A percentile compares a stretch with the other conserved stretches of the same genome.
These are phyloP conservation scores for Pholiota conissans DNA, from an alignment of 768 basidiomycete species.

Conservation along the genomic window DNA sequence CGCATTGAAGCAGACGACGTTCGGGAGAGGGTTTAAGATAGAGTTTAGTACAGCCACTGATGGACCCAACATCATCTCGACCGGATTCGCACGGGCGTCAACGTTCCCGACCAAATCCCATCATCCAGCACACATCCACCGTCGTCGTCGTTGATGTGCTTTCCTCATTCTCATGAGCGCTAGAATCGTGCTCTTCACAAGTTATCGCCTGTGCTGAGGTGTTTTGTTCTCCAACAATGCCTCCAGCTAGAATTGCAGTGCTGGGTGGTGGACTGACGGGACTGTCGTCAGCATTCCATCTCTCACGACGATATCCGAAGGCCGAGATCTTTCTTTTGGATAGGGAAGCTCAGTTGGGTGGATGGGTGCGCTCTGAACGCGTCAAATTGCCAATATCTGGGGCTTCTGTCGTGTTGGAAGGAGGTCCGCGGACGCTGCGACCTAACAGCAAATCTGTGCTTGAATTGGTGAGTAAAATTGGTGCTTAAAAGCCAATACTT, in stretches of 20 bases:
- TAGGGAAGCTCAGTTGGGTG: conserved; percentile 63
- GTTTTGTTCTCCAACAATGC: too few species aligned
- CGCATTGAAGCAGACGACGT: too few species aligned
- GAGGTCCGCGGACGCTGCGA: conserved; percentile 84
- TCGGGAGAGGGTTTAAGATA: too few species aligned
- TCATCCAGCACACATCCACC: background rate
- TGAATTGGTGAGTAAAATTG: conserved; percentile 62
- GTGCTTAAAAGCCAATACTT: background rate
- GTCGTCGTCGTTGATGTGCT: background rate
- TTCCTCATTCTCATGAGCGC: background rate
- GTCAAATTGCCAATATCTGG: conserved; percentile 36
- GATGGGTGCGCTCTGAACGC: conserved; percentile 78
- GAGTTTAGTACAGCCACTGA: background rate
- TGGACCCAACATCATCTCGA: background rate
- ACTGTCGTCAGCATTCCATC: conserved; percentile 78
- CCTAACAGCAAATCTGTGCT: conserved; percentile 74
- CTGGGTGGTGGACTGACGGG: conserved; percentile 84
- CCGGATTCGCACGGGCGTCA: background rate
- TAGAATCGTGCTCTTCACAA: background rate
- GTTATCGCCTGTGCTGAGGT: too few species aligned
- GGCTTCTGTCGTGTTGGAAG: conserved; percentile 64
- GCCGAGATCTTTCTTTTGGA: conserved; percentile 71
- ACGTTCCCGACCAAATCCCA: background rate
- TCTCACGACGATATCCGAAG: conserved; percentile 62
- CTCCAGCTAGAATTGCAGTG: conserved; percentile 51